Conservation (phyloP, 139 green algal species). For the Tetraselmis chui region DNA sequence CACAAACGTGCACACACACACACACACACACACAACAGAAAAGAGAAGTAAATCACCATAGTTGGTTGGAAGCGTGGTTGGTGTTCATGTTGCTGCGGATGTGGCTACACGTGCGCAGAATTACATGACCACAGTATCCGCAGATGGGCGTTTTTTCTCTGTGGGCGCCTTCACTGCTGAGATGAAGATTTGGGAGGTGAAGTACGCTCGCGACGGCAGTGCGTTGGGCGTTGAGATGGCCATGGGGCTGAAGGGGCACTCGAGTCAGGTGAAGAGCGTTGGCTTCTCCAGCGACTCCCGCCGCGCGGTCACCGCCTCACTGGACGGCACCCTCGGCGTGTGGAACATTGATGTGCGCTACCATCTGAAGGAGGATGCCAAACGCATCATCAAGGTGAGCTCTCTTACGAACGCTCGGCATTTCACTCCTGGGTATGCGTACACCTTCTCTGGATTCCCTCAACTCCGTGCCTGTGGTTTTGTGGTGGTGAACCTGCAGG, state of each 20-base stretch:
- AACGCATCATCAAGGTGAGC: conserved; percentile 33
- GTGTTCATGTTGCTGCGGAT: no score
- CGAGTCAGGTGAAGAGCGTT: conserved; percentile 35
- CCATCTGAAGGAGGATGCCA: conserved; percentile 40
- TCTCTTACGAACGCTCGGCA: no score
- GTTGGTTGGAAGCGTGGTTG: no score
- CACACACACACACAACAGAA: no score
- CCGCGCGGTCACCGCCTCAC: conserved; percentile 29
- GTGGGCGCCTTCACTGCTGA: conserved; percentile 43
- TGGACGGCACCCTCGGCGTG: conserved; percentile 26
- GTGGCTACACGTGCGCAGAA: no score
- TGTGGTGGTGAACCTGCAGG: no score
- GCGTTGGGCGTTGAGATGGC: conserved; percentile 19
- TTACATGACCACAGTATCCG: conserved; percentile 23
- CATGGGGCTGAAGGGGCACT: conserved; percentile 39
- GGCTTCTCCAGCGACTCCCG: conserved; percentile 35
- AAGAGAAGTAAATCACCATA: no score
- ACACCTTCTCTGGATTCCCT: no score
- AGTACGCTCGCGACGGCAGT: conserved; percentile 19
- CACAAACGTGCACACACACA: no score
- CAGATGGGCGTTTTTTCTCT: conserved; percentile 38
- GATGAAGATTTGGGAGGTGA: conserved; percentile 48
- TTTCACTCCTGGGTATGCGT: no score
- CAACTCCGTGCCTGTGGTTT: no score
- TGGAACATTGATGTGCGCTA: conserved; percentile 55